Conservation (phyloP, 2,329 filamentous ascomycete genomes). For the Cytospora piceicola region DNA sequence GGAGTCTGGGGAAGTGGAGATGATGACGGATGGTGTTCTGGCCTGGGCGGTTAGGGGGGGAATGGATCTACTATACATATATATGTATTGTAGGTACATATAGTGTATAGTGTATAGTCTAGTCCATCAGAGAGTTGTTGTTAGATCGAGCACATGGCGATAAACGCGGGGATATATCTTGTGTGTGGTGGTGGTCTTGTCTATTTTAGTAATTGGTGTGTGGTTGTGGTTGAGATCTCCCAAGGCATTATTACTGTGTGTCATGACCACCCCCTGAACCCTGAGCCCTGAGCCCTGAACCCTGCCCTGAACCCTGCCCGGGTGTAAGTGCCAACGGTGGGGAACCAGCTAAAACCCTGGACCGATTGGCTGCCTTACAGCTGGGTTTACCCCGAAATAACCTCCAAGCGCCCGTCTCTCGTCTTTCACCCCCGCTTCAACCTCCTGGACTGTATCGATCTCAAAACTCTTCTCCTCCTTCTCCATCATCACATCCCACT, state of each 20-base stretch:
- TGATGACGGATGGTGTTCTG: neutral
- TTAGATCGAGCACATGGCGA: neutral
- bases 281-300: neutral
- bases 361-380: conserved; percentile 11
- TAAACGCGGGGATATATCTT: neutral
- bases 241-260: too few relatives aligned
- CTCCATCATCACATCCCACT: neutral
- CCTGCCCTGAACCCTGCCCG: neutral
- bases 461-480: neutral
- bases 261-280: too few relatives aligned
- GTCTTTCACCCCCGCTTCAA: conserved; percentile 19
- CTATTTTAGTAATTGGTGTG: too few relatives aligned
- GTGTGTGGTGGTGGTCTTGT: too few relatives aligned
- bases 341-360: neutral
- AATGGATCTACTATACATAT: neutral
- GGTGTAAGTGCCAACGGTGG: neutral
- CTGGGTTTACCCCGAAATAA: conserved; percentile 10
- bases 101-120: too few relatives aligned
- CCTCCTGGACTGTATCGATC: neutral
- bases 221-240: too few relatives aligned
- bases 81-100: neutral
- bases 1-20: neutral
- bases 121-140: neutral
- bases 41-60: neutral
- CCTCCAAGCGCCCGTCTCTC: conserved; percentile 17